phyloP scores from a whole-genome alignment of 345 rosid genomes.

The Moringa oleifera region DNA sequence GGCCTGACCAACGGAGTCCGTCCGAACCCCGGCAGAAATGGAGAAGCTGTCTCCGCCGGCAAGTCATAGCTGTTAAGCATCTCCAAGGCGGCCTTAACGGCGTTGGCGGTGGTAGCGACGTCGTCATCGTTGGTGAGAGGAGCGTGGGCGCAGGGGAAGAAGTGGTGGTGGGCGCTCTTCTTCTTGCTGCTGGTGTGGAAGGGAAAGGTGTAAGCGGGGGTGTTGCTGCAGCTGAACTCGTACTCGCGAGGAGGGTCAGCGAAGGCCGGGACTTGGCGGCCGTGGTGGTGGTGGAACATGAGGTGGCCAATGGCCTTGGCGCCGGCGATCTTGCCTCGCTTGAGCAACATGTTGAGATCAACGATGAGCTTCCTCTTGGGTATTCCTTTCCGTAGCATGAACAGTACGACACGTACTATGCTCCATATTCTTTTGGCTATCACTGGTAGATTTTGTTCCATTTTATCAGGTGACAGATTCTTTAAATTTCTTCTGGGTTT shows the following conservation, averaged over 20 bases:
- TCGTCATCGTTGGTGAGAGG: slow-evolving; percentile 55
- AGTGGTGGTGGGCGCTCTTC: slow-evolving; percentile 30
- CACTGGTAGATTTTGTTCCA: slow-evolving; percentile 40
- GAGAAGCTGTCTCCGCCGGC: slow-evolving; percentile 56
- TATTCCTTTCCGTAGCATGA: slow-evolving; percentile 67
- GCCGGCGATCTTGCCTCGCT: slow-evolving; percentile 72
- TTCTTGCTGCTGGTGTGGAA: slow-evolving; percentile 33
- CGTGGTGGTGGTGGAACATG: slow-evolving; percentile 52
- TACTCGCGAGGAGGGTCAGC: slow-evolving; percentile 34
- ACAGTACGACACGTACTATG: slow-evolving; percentile 51
- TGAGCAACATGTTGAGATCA: slow-evolving; percentile 68
- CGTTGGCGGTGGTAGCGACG: slow-evolving; percentile 15
- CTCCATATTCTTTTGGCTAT: slow-evolving; percentile 56
- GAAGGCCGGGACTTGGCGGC: slow-evolving; percentile 24
- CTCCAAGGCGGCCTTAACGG: slow-evolving; percentile 53
- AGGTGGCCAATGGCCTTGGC: slow-evolving; percentile 50
- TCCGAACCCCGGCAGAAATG: slow-evolving; percentile 74
- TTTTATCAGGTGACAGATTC: no score
- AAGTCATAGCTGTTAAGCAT: slow-evolving; percentile 37
- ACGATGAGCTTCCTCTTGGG: slow-evolving; percentile 56
- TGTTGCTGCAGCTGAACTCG: slow-evolving; percentile 95
- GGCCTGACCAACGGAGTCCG: slow-evolving; percentile 71
- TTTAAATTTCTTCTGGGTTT: neutral
- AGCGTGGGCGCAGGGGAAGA: slow-evolving; percentile 57
- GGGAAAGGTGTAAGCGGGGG: slow-evolving; percentile 56